Conservation (phyloP, 176 grass and related monocot genomes). For the Oryza longistaminata region DNA sequence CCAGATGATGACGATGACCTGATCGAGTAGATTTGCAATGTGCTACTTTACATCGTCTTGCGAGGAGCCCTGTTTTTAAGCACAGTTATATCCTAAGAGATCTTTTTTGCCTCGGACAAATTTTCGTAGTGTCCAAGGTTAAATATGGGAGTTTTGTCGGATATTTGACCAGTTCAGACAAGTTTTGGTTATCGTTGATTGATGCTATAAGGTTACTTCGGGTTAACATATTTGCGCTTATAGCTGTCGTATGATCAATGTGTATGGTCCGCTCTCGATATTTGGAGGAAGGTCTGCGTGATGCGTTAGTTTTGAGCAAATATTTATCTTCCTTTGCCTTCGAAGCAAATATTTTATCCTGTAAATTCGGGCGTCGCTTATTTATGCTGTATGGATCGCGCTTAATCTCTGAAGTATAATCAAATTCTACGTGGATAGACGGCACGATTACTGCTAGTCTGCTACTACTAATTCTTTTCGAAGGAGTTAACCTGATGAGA, state of each 20-base stretch:
- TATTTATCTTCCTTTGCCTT: neutral
- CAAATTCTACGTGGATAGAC: too few species aligned
- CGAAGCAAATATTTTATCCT: neutral
- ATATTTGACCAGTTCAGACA: neutral
- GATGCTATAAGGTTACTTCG: neutral
- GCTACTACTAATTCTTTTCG: too few species aligned
- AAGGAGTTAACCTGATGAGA: too few species aligned
- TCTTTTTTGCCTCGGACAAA: neutral
- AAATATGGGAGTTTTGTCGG: neutral
- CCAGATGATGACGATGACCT: conserved; percentile 60
- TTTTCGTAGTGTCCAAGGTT: neutral
- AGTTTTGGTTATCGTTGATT: neutral
- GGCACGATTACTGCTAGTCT: too few species aligned
- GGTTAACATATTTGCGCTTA: neutral
- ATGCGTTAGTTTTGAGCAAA: neutral
- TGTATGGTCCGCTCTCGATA: neutral
- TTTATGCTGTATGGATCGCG: too few species aligned
- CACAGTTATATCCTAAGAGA: neutral
- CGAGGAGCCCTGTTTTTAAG: neutral
- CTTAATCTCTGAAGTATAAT: too few species aligned
- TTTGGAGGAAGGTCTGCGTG: neutral
- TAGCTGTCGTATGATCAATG: neutral
- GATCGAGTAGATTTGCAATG: conserved; percentile 35
- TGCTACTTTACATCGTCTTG: neutral
- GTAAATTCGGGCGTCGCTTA: neutral